Base-by-base conservation (phyloP, 2,329 filamentous ascomycete genomes). In the Fusarium subglutinans region DNA sequence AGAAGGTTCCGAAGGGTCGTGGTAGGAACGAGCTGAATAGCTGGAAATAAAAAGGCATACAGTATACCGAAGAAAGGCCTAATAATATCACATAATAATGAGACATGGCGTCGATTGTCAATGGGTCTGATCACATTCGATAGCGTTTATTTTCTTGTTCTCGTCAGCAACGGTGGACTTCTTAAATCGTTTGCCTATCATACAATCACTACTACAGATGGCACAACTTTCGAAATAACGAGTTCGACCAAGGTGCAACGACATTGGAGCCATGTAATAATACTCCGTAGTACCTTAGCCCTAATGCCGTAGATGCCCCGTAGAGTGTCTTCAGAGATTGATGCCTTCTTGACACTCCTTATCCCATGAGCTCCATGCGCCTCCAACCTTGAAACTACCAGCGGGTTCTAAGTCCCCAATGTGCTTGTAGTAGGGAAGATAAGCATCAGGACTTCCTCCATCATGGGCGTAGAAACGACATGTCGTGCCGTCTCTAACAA, bases 1-100 rank as follows among this genome's bases (percentile, higher is more conserved):
- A 11, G 57, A 63, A 18, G 43, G 44, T 5, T 64, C 58, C 6
- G 56, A 54, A 17, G 66, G 65, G 11, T 51, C 62, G 26, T 78
- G 76, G 76, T 77, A 66, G 30, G 13, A 14, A 28, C 5, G 1
- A n/a, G 9, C 4, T 33, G 8, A 12, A 38, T 51, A n/a, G 1
- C 13, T 30, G 6, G 2, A 13, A 14, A 18, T n/a, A 3, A 6
- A 45, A 33, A 11, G 15, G 2, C 6, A 37, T 18, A 28, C 11
- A 14, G 6, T 14, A 15, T 5, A 26, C 9, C 5, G 9, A 37
- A 41, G 12, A 20, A 17, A 22, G 5, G 15, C 8, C 17, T 28
- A 3, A 8, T 13, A 28, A 2, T 22, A 5, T n/a, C 14, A 13
- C 7, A 9, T 9, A 6, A 6, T 15, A 12, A 22, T 37, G 13